A percentile compares a stretch with the other conserved stretches of the same genome.
phyloP scores from a whole-genome alignment of 2,329 filamentous ascomycete genomes.

The Trichoderma sp. region DNA sequence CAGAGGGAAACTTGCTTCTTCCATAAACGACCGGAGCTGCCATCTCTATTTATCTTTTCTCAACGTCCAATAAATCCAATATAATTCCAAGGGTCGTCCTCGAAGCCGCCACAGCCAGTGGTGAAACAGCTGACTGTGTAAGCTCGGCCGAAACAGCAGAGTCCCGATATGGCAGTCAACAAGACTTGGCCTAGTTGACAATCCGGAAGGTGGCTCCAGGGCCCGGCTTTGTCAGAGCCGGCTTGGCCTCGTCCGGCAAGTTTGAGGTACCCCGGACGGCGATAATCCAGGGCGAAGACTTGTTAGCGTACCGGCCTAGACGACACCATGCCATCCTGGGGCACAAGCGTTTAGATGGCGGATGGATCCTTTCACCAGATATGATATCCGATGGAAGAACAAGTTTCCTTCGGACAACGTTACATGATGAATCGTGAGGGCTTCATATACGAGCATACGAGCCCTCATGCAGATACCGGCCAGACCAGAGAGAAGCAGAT shows the following conservation, averaged over 20 bases:
- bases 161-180: constrained; percentile 2
- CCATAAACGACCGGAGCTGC: neutral
- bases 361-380: neutral
- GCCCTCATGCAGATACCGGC: neutral
- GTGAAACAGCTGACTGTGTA: constrained; percentile 11
- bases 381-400: neutral
- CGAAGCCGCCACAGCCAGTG: neutral
- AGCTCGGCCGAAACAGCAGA: neutral
- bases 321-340: neutral
- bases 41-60: constrained; percentile 16
- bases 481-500: neutral
- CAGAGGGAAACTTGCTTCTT: constrained; percentile 3
- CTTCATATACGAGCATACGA: neutral
- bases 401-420: neutral
- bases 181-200: neutral
- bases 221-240: neutral
- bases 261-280: neutral
- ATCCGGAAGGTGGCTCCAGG: constrained; percentile 18
- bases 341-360: constrained; percentile 2
- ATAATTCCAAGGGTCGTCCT: neutral
- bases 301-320: neutral
- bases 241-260: neutral
- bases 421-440: neutral
- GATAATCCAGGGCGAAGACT: neutral
- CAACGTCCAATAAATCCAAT: neutral